Conservation (phyloP, 2,329 filamentous ascomycete genomes). For the Fusarium abutilonis region DNA sequence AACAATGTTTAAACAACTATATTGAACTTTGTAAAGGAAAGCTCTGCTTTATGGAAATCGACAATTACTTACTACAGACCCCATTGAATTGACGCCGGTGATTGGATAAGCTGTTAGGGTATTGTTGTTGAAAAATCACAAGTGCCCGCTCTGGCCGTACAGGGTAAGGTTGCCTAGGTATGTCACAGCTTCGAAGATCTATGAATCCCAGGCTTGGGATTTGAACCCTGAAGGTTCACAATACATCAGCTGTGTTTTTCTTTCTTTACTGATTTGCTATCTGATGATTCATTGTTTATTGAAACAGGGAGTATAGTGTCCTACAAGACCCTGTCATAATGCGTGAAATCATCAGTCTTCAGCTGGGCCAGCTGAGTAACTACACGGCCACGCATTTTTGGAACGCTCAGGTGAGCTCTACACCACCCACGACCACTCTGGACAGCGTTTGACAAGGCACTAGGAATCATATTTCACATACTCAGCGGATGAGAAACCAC, state of each 20-base stretch:
- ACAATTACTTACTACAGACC: too few species aligned
- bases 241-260: too few species aligned
- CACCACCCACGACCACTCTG: not conserved
- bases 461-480: conserved; percentile 99
- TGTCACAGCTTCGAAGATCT: not conserved
- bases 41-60: too few species aligned
- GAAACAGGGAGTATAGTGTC: too few species aligned
- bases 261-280: too few species aligned
- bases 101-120: conserved; percentile 37
- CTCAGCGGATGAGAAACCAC: conserved; percentile 54
- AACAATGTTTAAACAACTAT: not conserved
- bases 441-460: conserved; percentile 1
- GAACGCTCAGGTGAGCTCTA: conserved; percentile 78
- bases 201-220: not conserved
- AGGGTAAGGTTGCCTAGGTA: conserved; percentile 19
- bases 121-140: conserved; percentile 1
- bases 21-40: not conserved
- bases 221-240: too few species aligned
- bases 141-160: conserved; percentile 4
- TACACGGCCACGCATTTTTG: conserved; percentile 96
- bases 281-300: too few species aligned
- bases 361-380: conserved; percentile 92
- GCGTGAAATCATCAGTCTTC: conserved; percentile 94
- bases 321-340: conserved; percentile 58
- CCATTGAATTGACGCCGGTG: not conserved